Evolutionary conservation across 1,139 yeast species (phyloP), one percentile per base, ranked within the genome.

Genomic region (Saccharomyces pastorianus): DNA sequence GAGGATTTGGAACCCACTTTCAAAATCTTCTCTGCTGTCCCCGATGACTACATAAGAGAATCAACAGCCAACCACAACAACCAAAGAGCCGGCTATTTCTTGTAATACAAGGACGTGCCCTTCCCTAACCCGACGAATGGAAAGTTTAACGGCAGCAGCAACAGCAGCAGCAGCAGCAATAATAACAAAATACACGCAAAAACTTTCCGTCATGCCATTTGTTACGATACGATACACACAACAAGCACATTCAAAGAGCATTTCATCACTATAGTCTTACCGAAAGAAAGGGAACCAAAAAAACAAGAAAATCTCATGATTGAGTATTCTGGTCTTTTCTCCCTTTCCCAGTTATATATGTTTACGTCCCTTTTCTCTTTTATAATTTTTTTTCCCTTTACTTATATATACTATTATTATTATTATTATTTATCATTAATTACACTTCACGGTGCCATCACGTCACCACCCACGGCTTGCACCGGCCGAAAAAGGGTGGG

Each of bases 21-120:
- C 73, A 88, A 89, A 69, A 93, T 93, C 46, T 93, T 93, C 71
- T 85, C 90, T 65, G 98, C 98, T 13, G 99, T 93, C 51, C 96
- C 95, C 58, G 98, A 90, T 69, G 99, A 95, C 65, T 68, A 66
- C 57, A 85, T 88, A 26, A 79, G 83, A 57, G 88, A 83, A 68
- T 78, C 82, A 59, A 50, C 52, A 2, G 48, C 51, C 23, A 50
- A 28, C 14, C 31, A 29, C 14, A 63, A 59, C 48, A 65, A 64
- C 53, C 70, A 67, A 56, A 62, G 72, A 54, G 71, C 70, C 14
- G 72, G 72, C 17, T 68, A 68, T 58, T 68, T 68, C 63, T 60
- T 68, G 56, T 68, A 55, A 58, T 38, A 32, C 31, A 7, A 27
- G n/a, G 29, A 26, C 27, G 17, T n/a, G 6, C 46, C 32, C 31